A percentile compares a stretch with the other conserved stretches of the same genome.
Conservation (phyloP, 805 yeast species). For the Maudiozyma bulderi region DNA sequence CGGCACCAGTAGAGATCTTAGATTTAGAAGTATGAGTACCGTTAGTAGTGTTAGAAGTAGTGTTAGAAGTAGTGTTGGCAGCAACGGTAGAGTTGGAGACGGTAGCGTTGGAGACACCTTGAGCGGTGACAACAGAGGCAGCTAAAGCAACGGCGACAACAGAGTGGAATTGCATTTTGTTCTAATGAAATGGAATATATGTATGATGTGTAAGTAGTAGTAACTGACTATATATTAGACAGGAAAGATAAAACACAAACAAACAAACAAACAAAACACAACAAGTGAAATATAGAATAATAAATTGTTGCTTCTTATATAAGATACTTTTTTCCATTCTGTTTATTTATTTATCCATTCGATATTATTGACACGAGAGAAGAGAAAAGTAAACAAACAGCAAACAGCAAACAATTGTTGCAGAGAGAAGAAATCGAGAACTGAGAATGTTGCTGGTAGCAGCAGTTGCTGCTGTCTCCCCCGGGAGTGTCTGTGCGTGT, state of each 20-base stretch:
- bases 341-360: no score
- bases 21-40: slow-evolving; percentile 35
- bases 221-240: background rate
- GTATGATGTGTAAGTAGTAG: background rate
- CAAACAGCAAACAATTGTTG: no score
- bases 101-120: slow-evolving; percentile 29
- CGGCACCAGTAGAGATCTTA: slow-evolving; percentile 36
- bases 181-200: slow-evolving; percentile 6
- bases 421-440: no score
- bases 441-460: no score
- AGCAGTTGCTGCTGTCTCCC: no score
- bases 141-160: slow-evolving; percentile 60
- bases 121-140: slow-evolving; percentile 55
- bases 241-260: background rate
- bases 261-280: no score
- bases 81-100: slow-evolving; percentile 56
- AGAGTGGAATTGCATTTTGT: slow-evolving; percentile 59
- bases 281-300: no score
- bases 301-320: no score
- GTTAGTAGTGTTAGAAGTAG: slow-evolving; percentile 52
- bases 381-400: no score
- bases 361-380: no score
- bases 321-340: no score
- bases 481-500: no score
- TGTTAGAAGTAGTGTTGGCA: slow-evolving; percentile 42